Conservation (phyloP, 495 filamentous ascomycete species). For the Aspergillus cristatus region DNA sequence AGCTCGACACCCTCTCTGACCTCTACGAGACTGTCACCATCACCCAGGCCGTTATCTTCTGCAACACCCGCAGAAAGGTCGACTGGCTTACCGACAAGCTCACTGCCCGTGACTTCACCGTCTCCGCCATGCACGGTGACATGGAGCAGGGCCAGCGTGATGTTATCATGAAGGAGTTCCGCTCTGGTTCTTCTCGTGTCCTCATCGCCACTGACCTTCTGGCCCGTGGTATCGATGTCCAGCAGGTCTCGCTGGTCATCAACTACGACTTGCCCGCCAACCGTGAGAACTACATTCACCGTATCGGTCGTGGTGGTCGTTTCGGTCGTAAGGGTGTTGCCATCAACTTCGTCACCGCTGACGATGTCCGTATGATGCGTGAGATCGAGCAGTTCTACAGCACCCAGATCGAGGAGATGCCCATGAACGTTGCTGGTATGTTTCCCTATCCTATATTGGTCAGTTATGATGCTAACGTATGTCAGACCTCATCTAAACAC, state of each 20-base stretch:
- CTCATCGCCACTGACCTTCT: conserved; percentile 95
- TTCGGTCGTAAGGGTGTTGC: conserved; percentile 99
- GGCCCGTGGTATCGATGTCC: conserved; percentile 98
- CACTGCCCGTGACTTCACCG: conserved; percentile 93
- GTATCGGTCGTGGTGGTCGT: conserved; percentile 96
- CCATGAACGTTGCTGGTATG: conserved; percentile 50
- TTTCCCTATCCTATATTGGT: neutral
- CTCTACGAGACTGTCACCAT: conserved; percentile 99
- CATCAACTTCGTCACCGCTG: conserved; percentile 99
- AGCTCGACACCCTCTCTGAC: conserved; percentile 97
- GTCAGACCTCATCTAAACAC: conserved; percentile 44
- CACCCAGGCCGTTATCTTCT: conserved; percentile 99
- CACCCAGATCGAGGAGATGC: conserved; percentile 56
- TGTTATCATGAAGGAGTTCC: conserved; percentile 99
- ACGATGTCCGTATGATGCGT: conserved; percentile 98
- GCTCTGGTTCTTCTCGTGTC: conserved; percentile 93
- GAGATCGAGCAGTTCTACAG: conserved; percentile 78
- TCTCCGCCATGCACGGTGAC: conserved; percentile 98
- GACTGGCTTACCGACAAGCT: conserved; percentile 99
- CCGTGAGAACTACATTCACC: conserved; percentile 99
- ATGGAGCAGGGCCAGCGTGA: conserved; percentile 98
- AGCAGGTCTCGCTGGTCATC: conserved; percentile 98
- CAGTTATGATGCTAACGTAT: neutral
- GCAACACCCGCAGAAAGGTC: conserved; percentile 99
- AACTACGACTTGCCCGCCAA: conserved; percentile 99